Base-by-base conservation (phyloP, 176 grass and related monocot genomes). In the Hsuehochloa calcarea region DNA sequence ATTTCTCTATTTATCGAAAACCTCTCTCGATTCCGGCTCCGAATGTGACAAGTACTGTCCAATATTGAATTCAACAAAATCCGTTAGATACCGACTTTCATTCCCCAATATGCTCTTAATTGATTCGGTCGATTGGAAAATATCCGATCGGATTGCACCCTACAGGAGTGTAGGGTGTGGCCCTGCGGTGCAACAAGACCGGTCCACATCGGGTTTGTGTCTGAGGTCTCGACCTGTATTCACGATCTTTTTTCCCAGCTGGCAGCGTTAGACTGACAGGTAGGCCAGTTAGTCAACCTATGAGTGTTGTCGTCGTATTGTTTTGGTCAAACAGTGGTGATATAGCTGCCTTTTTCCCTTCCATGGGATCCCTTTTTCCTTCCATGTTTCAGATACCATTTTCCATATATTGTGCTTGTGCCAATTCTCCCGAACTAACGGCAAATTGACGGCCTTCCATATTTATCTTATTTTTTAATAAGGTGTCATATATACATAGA, bases 181-280 rank as follows among this genome's bases (percentile, higher is more conserved):
- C 22, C 38, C 68, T 0, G 2, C 8, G 82, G 88, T 70, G 29
- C 40, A 89, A 62, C 29, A 15, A 62, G 11, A 76, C 77, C 77
- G 39, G 87, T 85, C n/a, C 52, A 89, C 1, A 23, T 0, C 0
- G 1, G 8, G 39, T 6, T 7, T n/a, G 39, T 40, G 39, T 40
- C 39, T 40, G 6, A 40, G 39, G 8, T 31, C 55, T 8, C 5
- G 9, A 56, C 35, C 55, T 45, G 1, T 22, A 13, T 65, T 47
- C 15, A 8, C 52, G 22, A 17, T 20, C 9, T 34, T 61, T 62
- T 10, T 0, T n/a, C 37, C 5, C 70, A 13, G 50, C 40, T 38
- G 70, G 27, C 22, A 9, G 29, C 25, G 1, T 2, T 29, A 8
- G 29, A 5, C 10, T 41, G 44, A 62, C 22, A 17, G 14, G 22